phyloP scores from a whole-genome alignment of 2,329 filamentous ascomycete genomes.

The Xylaria sp. region DNA sequence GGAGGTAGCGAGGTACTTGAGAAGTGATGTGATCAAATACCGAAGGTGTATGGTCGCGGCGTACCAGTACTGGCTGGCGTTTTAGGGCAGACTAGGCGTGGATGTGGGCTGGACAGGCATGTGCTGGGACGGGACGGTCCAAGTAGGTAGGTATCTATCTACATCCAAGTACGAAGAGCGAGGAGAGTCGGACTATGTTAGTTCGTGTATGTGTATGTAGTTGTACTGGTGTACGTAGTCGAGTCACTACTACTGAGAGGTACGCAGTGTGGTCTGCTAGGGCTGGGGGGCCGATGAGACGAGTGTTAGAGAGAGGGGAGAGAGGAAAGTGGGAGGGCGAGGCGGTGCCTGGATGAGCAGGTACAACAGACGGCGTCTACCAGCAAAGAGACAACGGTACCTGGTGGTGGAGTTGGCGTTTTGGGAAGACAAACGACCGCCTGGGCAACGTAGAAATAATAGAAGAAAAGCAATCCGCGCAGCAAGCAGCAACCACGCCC shows the following conservation, averaged over 20 bases:
- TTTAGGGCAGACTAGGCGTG: conserved; percentile 32
- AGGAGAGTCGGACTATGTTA: conserved; percentile 20
- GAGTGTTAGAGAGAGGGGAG: conserved; percentile 4
- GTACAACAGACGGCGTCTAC: not conserved
- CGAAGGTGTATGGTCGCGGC: not conserved
- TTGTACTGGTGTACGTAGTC: too few species aligned
- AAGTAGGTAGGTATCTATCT: not conserved
- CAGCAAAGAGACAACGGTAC: not conserved
- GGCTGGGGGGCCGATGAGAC: conserved; percentile 30
- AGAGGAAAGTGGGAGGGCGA: not conserved
- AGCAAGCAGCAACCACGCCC: not conserved
- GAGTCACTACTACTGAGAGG: conserved; percentile 18
- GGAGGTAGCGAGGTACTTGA: not conserved
- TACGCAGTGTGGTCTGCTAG: conserved; percentile 32
- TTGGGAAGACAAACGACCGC: conserved; percentile 2
- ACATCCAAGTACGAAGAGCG: conserved; percentile 10
- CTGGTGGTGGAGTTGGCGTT: conserved; percentile 2
- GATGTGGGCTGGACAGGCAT: conserved; percentile 24
- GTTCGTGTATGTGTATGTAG: too few species aligned
- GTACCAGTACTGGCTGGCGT: conserved; percentile 13
- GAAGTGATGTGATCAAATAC: conserved; percentile 31
- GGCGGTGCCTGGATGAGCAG: not conserved
- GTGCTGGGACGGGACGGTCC: too few species aligned
- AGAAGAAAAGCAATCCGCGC: conserved; percentile 11
- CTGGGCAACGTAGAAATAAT: not conserved